These are phyloP conservation scores for Chrysanthemum makinoi DNA, from an alignment of 129 eudicot species.

Conservation along the genomic window DNA sequence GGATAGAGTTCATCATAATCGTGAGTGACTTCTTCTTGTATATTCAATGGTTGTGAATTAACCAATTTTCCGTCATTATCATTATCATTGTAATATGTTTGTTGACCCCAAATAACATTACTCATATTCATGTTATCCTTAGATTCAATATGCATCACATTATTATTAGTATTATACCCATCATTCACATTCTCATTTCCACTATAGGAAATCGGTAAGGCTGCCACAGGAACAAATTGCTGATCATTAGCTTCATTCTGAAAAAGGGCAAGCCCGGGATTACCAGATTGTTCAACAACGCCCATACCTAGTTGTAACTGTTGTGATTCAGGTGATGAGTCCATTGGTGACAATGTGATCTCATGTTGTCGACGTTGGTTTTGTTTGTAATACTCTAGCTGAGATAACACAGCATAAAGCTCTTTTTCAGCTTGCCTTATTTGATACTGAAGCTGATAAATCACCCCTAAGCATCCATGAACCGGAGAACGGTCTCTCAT, in stretches of 20 bases:
- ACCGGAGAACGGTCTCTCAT: slow-evolving; percentile 64
- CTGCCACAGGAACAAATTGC: slow-evolving; percentile 30
- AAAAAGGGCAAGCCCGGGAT: slow-evolving; percentile 31
- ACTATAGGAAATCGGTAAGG: slow-evolving; percentile 21
- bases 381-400: slow-evolving; percentile 47
- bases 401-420: slow-evolving; percentile 46
- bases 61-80: slow-evolving; percentile 28
- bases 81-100: slow-evolving; percentile 28
- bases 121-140: slow-evolving; percentile 43
- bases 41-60: slow-evolving; percentile 22
- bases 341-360: slow-evolving; percentile 23
- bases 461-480: slow-evolving; percentile 60
- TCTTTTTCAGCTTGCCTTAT: slow-evolving; percentile 48
- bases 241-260: slow-evolving; percentile 28
- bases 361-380: slow-evolving; percentile 45
- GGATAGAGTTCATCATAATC: slow-evolving; percentile 70
- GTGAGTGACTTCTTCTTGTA: slow-evolving; percentile 49
- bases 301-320: slow-evolving; percentile 30
- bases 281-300: slow-evolving; percentile 9
- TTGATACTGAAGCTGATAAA: slow-evolving; percentile 40
- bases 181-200: slow-evolving; percentile 25
- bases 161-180: slow-evolving; percentile 14
- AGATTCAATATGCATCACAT: slow-evolving; percentile 27
- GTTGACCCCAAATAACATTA: slow-evolving; percentile 55
- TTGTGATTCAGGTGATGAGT: slow-evolving; percentile 42